Conservation (phyloP, 257 asterid genomes). For the Paraleonurus japonicus region DNA sequence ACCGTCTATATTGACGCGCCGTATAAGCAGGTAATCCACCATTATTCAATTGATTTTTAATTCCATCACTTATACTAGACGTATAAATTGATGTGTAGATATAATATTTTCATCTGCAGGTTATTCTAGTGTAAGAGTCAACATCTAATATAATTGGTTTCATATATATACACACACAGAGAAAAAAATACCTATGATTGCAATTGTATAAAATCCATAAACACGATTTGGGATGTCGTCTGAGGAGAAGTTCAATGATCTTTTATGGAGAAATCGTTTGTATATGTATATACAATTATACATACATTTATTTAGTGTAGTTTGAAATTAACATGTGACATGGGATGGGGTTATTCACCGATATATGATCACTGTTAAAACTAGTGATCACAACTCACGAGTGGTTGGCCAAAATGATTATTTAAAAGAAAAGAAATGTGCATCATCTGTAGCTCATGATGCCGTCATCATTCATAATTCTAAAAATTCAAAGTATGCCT, state of each 20-base stretch:
- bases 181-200: not conserved
- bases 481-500: not conserved
- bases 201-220: not conserved
- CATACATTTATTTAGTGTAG: no score
- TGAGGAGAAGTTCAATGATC: no score
- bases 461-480: slow-evolving; percentile 29
- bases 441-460: slow-evolving; percentile 29
- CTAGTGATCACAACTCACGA: not conserved
- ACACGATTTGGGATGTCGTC: not conserved
- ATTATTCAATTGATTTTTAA: no score
- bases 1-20: no score
- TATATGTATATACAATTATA: no score
- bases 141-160: not conserved
- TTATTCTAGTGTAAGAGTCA: not conserved
- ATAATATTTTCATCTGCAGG: no score
- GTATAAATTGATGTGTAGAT: no score
- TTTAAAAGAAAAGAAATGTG: not conserved
- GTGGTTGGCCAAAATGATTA: not conserved
- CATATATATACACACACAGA: no score
- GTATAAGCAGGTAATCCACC: no score
- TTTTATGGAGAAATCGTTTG: no score
- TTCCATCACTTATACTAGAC: no score
- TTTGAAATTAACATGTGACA: no score
- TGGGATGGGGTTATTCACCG: not conserved
- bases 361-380: not conserved